These are phyloP conservation scores for Jackrogersella minutella DNA, from an alignment of 495 filamentous ascomycete species.

Conservation along the genomic window DNA sequence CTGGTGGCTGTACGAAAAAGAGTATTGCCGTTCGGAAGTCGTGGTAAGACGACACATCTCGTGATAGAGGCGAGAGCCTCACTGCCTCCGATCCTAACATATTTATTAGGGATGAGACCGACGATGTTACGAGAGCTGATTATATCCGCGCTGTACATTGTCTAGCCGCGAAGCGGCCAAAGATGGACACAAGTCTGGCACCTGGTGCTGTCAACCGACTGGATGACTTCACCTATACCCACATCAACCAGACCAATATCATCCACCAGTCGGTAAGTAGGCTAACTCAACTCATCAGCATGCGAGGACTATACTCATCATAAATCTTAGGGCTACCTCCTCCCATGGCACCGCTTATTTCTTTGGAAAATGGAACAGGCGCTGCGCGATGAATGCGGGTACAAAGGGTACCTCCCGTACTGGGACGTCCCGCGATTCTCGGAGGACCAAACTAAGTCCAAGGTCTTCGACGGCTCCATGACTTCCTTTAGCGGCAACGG, in stretches of 20 bases:
- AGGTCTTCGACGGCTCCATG: constrained; percentile 68
- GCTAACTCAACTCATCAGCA: not conserved
- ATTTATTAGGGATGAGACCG: constrained; percentile 58
- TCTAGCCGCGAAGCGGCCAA: constrained; percentile 63
- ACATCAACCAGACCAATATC: constrained; percentile 66
- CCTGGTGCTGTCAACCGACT: constrained; percentile 51
- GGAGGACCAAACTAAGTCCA: constrained; percentile 58
- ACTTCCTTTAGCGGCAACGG: constrained; percentile 71
- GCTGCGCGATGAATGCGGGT: constrained; percentile 74
- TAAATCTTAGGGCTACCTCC: constrained; percentile 63
- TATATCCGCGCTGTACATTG: constrained; percentile 74
- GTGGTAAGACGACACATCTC: constrained; percentile 49
- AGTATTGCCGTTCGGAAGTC: constrained; percentile 57
- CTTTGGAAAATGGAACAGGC: constrained; percentile 69
- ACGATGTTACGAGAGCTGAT: constrained; percentile 56
- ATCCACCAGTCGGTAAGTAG: constrained; percentile 64
- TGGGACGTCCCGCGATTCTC: constrained; percentile 70
- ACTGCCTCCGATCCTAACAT: constrained; percentile 4
- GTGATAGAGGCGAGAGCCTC: not conserved
- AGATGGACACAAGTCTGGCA: constrained; percentile 47
- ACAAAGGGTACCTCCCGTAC: constrained; percentile 63
- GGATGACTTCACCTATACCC: constrained; percentile 75
- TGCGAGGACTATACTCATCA: not conserved
- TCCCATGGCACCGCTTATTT: constrained; percentile 77
- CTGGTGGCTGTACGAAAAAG: constrained; percentile 50